These are phyloP conservation scores for Suillus hirtellus DNA, from an alignment of 768 basidiomycete genomes.

Conservation along the genomic window DNA sequence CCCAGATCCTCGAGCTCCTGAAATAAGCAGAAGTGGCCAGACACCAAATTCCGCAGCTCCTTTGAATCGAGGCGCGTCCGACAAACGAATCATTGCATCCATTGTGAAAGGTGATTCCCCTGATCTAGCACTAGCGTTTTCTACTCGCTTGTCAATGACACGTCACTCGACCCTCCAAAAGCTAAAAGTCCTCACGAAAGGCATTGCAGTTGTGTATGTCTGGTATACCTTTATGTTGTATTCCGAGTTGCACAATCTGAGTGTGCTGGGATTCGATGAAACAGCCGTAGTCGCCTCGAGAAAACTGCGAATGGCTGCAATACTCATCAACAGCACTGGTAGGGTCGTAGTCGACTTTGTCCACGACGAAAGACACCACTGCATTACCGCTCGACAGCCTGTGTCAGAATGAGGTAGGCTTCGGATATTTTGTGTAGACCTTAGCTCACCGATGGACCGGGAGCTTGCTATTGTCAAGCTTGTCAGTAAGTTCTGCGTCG, in stretches of 20 bases:
- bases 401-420: background rate
- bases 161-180: background rate
- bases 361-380: constrained; percentile 75
- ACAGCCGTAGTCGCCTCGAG: constrained; percentile 76
- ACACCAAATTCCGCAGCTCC: constrained; percentile 61
- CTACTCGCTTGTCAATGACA: constrained; percentile 1
- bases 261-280: constrained; percentile 77
- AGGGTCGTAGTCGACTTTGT: constrained; percentile 69
- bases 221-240: constrained; percentile 67
- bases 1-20: constrained; percentile 78
- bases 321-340: constrained; percentile 35
- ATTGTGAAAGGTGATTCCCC: constrained; percentile 30
- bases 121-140: background rate
- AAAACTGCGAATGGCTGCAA: constrained; percentile 53
- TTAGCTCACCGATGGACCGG: constrained; percentile 5
- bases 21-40: constrained; percentile 70
- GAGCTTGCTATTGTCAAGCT: constrained; percentile 2
- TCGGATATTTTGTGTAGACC: background rate
- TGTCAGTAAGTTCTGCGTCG: constrained; percentile 15
- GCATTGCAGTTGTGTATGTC: constrained; percentile 49
- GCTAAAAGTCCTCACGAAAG: constrained; percentile 43
- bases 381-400: constrained; percentile 34
- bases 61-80: constrained; percentile 58
- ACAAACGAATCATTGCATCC: constrained; percentile 53
- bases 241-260: constrained; percentile 75